phyloP scores from a whole-genome alignment of 441 rosid genomes.

The Pelargonium exstipulatum region DNA sequence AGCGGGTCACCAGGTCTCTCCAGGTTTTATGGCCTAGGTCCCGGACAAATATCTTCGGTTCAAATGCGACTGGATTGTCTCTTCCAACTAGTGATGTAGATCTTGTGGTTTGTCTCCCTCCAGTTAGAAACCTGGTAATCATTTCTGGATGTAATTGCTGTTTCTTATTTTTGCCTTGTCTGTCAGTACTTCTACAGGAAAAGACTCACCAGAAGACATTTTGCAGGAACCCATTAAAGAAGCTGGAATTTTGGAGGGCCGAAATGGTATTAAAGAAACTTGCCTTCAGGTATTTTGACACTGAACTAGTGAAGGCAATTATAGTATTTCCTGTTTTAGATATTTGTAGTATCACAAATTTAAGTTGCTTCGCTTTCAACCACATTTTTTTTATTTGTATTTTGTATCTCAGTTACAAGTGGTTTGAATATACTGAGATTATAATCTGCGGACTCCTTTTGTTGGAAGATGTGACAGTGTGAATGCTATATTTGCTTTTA shows the following conservation, averaged over 20 bases:
- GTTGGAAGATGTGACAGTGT: conserved; percentile 5
- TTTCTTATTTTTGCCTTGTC: conserved; percentile 16
- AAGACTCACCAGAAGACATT: conserved; percentile 29
- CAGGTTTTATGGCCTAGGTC: conserved; percentile 99
- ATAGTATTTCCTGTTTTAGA: conserved; percentile 5
- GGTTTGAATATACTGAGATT: background rate
- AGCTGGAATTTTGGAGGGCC: conserved; percentile 99
- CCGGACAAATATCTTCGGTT: conserved; percentile 83
- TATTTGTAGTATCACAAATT: conserved; percentile 6
- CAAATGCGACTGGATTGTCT: conserved; percentile 91
- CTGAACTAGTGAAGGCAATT: conserved; percentile 9
- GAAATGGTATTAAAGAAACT: conserved; percentile 98
- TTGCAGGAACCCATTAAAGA: conserved; percentile 95
- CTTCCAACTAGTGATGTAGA: conserved; percentile 98
- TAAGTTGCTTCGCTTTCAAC: conserved; percentile 1
- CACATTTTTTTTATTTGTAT: background rate
- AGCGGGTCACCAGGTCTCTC: conserved; percentile 90
- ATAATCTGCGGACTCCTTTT: background rate
- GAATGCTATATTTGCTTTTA: background rate
- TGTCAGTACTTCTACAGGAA: conserved; percentile 20
- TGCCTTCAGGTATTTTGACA: conserved; percentile 78
- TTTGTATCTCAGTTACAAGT: background rate
- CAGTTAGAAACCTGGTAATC: conserved; percentile 94
- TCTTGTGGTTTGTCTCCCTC: conserved; percentile 97
- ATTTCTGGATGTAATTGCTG: conserved; percentile 13